phyloP scores from a whole-genome alignment of 345 rosid species.

The Sisymbrium altissimum region DNA sequence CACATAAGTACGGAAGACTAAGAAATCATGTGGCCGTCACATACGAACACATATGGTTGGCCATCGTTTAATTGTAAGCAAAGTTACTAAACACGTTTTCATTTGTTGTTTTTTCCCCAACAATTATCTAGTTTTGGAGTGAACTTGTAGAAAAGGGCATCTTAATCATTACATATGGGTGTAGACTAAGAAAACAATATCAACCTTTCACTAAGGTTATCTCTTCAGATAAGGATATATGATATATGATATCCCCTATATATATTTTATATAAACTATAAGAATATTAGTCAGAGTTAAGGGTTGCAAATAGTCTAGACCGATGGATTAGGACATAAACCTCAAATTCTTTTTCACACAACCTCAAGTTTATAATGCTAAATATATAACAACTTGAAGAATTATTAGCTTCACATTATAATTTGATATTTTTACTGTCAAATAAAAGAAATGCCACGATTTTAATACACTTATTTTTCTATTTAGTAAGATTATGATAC shows the following conservation, averaged over 20 bases:
- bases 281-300: conserved; percentile 8
- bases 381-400: background rate
- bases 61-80: conserved; percentile 29
- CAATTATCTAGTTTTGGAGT: conserved; percentile 21
- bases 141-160: conserved; percentile 30
- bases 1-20: conserved; percentile 19
- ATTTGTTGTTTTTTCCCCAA: background rate
- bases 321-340: background rate
- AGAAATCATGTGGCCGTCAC: conserved; percentile 27
- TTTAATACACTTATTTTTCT: background rate
- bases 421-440: background rate
- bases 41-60: conserved; percentile 10
- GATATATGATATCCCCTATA: background rate
- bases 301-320: background rate
- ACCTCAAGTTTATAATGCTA: background rate
- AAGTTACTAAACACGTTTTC: conserved; percentile 33
- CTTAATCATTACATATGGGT: conserved; percentile 29
- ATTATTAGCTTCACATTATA: background rate
- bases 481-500: background rate
- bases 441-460: background rate
- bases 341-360: background rate
- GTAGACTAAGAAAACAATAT: conserved; percentile 2
- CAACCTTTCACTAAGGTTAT: conserved; percentile 7
- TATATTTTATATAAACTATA: background rate
- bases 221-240: conserved; percentile 25